Percentiles rank a stretch among this genome's conserved stretches.
phyloP scores from a whole-genome alignment of 2,329 filamentous ascomycete genomes.

The Claviceps sp. region DNA sequence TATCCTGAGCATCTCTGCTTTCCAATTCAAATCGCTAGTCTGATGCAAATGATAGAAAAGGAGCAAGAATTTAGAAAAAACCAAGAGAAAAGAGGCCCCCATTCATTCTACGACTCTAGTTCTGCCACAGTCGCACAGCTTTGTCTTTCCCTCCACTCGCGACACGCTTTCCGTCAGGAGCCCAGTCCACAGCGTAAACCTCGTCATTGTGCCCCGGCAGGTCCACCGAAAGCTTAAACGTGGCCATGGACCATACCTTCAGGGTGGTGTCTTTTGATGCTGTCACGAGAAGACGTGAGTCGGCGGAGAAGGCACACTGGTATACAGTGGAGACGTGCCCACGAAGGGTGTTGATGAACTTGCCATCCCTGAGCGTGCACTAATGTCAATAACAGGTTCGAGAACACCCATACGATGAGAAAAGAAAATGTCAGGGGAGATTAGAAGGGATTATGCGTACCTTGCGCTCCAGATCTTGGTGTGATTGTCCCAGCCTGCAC shows the following conservation, averaged over 20 bases:
- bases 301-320: constrained; percentile 82
- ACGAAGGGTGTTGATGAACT: constrained; percentile 75
- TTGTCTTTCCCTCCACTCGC: constrained; percentile 92
- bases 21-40: not conserved
- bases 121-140: constrained; percentile 52
- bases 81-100: not conserved
- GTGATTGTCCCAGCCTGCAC: constrained; percentile 84
- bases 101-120: constrained; percentile 24
- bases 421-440: not conserved
- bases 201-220: constrained; percentile 85
- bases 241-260: constrained; percentile 87
- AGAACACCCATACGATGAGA: not conserved
- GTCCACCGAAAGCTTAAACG: constrained; percentile 66
- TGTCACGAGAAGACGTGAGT: constrained; percentile 78
- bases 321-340: constrained; percentile 88
- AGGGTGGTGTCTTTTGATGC: constrained; percentile 85
- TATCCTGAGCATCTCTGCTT: not conserved
- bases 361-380: constrained; percentile 39
- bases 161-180: constrained; percentile 75
- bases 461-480: constrained; percentile 81
- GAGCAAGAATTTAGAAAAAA: not conserved
- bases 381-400: not conserved
- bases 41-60: not conserved
- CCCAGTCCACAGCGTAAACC: constrained; percentile 93
- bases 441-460: constrained; percentile 24